phyloP scores from a whole-genome alignment of 2,329 filamentous ascomycete genomes.

The Cordyceps militaris region DNA sequence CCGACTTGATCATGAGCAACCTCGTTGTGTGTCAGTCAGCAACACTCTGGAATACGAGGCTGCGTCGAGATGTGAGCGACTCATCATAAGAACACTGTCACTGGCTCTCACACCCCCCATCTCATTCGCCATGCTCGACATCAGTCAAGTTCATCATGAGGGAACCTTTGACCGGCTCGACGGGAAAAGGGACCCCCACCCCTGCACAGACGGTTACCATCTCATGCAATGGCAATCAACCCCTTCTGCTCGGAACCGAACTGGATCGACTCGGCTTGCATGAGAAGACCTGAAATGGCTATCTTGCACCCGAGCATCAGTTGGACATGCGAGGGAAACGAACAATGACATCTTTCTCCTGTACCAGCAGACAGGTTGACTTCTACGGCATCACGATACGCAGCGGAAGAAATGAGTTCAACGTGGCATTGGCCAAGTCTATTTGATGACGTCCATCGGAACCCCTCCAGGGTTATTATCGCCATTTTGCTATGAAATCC shows the following conservation, averaged over 20 bases:
- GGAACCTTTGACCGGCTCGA: neutral
- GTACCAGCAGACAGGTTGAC: neutral
- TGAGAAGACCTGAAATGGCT: neutral
- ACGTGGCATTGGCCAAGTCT: slow-evolving; percentile 6
- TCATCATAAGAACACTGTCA: too few relatives aligned
- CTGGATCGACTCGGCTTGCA: neutral
- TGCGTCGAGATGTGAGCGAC: neutral
- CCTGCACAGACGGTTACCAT: neutral
- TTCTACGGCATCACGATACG: neutral
- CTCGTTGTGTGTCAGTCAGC: too few relatives aligned
- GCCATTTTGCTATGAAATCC: slow-evolving; percentile 6
- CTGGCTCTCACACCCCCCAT: neutral
- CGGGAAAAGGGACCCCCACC: neutral
- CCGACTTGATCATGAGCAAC: too few relatives aligned
- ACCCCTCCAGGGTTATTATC: neutral
- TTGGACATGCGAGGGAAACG: neutral
- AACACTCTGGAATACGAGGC: neutral
- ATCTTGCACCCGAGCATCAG: neutral
- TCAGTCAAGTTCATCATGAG: neutral
- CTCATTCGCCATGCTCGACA: neutral
- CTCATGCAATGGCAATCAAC: neutral
- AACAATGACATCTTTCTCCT: neutral
- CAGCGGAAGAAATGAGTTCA: neutral
- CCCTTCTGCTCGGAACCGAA: neutral
- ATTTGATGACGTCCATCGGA: neutral